Conservation (phyloP, 768 basidiomycete genomes). For the Gloeophyllum trabeum region DNA sequence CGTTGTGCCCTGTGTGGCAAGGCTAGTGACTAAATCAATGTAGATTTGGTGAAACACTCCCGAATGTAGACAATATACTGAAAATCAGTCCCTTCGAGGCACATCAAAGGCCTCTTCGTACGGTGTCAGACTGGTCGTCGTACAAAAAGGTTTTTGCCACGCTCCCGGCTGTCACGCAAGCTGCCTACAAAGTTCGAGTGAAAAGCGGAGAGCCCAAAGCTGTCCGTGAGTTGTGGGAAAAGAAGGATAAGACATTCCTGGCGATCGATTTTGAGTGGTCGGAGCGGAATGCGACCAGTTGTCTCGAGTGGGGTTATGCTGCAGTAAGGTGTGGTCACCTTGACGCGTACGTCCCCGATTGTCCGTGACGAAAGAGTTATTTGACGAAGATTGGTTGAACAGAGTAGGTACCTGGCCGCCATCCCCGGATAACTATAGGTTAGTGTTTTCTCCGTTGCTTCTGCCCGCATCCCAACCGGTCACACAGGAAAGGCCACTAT, state of each 20-base stretch:
- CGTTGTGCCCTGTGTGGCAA: not conserved
- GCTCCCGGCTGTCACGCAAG: conserved; percentile 55
- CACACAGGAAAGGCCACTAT: conserved; percentile 57
- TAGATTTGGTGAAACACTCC: conserved; percentile 70
- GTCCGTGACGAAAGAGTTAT: not conserved
- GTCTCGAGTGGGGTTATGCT: conserved; percentile 77
- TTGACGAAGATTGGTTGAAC: conserved; percentile 4
- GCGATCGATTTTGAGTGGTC: conserved; percentile 68
- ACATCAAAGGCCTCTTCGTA: conserved; percentile 53
- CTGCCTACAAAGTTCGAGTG: conserved; percentile 55
- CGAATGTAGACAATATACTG: conserved; percentile 63
- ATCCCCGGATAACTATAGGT: conserved; percentile 74
- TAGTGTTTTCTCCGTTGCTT: conserved; percentile 9
- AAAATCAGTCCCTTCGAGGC: conserved; percentile 61
- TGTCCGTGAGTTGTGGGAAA: conserved; percentile 57
- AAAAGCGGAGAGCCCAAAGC: conserved; percentile 54
- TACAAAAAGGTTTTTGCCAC: conserved; percentile 66
- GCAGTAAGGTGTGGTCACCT: conserved; percentile 66
- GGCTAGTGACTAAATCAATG: no score
- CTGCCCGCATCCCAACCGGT: no score
- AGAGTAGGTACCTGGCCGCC: conserved; percentile 73
- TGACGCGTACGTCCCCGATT: conserved; percentile 38
- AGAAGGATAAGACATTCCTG: conserved; percentile 62
- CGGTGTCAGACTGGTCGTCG: conserved; percentile 50
- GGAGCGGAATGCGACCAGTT: conserved; percentile 57